Percentiles rank a stretch among this genome's conserved stretches.
These are phyloP conservation scores for Penicillium sp. DNA, from an alignment of 2,329 filamentous ascomycete genomes.

Conservation along the genomic window DNA sequence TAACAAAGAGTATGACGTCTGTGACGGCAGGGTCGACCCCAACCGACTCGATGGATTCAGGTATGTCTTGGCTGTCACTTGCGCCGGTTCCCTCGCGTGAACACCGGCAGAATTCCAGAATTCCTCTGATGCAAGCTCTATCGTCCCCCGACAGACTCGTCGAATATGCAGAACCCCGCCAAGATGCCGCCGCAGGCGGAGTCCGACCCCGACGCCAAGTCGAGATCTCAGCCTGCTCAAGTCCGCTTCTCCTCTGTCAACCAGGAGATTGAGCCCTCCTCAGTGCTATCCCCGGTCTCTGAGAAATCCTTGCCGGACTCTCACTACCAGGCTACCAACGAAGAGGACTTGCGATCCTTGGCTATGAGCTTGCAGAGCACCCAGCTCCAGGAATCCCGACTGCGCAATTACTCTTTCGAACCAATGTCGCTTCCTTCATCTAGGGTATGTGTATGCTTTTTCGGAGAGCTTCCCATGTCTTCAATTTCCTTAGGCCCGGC, in stretches of 20 bases:
- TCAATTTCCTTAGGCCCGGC: background rate
- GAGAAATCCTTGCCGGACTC: conserved; percentile 8
- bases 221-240: conserved; percentile 33
- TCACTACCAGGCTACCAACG: conserved; percentile 31
- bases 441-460: conserved; percentile 37
- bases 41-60: conserved; percentile 27
- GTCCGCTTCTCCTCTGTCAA: conserved; percentile 72
- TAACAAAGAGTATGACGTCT: conserved; percentile 38
- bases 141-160: conserved; percentile 14
- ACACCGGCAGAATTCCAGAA: background rate
- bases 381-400: conserved; percentile 75
- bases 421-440: conserved; percentile 75
- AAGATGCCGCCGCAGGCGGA: conserved; percentile 27
- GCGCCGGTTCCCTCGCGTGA: background rate
- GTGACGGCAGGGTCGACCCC: conserved; percentile 30
- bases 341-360: conserved; percentile 69
- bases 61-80: conserved; percentile 29
- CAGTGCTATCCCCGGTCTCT: conserved; percentile 24
- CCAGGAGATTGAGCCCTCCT: conserved; percentile 64
- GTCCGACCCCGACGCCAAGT: conserved; percentile 29
- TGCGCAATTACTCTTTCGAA: conserved; percentile 87
- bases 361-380: conserved; percentile 70
- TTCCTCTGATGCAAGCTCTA: conserved; percentile 13
- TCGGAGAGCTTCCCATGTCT: background rate
- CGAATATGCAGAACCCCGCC: conserved; percentile 20